phyloP scores from a whole-genome alignment of 441 rosid genomes.

The Euphorbia schlechtendalii region DNA sequence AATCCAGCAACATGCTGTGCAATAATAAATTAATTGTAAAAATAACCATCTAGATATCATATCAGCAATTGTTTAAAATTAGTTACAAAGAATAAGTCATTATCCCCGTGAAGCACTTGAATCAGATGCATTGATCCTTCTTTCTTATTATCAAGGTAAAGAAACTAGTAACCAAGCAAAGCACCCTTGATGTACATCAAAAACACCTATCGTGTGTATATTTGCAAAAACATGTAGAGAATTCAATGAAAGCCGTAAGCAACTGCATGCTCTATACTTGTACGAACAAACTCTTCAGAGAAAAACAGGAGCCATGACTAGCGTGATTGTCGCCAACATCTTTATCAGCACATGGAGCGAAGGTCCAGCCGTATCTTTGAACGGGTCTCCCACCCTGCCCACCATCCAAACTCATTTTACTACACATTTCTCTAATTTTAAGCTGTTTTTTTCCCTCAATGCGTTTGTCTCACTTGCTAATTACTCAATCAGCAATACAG shows the following conservation, averaged over 20 bases:
- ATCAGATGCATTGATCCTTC: neutral
- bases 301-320: slow-evolving; percentile 64
- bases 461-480: too few relatives aligned
- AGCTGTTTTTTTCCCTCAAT: too few relatives aligned
- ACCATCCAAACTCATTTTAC: slow-evolving; percentile 14
- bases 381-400: slow-evolving; percentile 97
- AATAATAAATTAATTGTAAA: too few relatives aligned
- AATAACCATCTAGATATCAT: too few relatives aligned
- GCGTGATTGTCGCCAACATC: slow-evolving; percentile 96
- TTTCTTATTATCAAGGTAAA: neutral
- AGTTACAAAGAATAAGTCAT: neutral
- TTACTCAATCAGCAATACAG: too few relatives aligned
- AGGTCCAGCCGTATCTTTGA: slow-evolving; percentile 98
- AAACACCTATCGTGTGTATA: slow-evolving; percentile 20
- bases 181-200: slow-evolving; percentile 29
- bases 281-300: slow-evolving; percentile 36
- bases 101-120: neutral
- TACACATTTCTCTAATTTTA: too few relatives aligned
- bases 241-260: too few relatives aligned
- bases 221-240: too few relatives aligned
- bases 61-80: too few relatives aligned
- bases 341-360: slow-evolving; percentile 92
- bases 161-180: slow-evolving; percentile 1
- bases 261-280: too few relatives aligned
- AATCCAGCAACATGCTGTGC: too few relatives aligned